Evolutionary conservation across 345 rosid species (phyloP), one percentile per base, ranked within the genome.

Genomic region (Corchorus capsularis): DNA sequence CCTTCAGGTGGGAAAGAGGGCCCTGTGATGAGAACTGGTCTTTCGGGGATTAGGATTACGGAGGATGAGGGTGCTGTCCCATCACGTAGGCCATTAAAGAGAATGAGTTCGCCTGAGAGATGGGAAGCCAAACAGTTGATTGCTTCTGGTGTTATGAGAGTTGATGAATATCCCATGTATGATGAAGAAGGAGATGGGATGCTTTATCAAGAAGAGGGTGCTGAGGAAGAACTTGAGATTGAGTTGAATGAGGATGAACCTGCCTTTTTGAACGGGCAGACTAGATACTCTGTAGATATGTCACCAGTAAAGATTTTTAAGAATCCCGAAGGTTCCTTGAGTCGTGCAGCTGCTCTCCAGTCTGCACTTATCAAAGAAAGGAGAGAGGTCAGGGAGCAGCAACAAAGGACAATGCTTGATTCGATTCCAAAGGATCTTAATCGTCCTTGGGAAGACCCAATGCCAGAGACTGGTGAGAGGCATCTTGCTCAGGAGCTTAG

Each of bases 381-480:
- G 64, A 87, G 92, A 83, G 96, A 95, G 78, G 88, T 93, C 41
- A 75, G 89, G 77, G 98, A 90, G 69, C 93, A 95, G 77, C 96
- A 91, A 82, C 97, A 90, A 78, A 85, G 96, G 77, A 90, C 94
- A 8, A 90, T 93, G 97, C 93, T 95, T 73, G 98, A 95, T 82
- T 91, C 90, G 3, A 93, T 95, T 45, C 98, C 97, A 1, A 93
- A 95, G 86, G 99, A 95, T 93, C 90, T 95, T 77, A 95, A 95
- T 89, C 96, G 94, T 76, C 95, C 96, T 17, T 95, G 98, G 99
- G 98, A 93, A 86, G 98, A 91, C 56, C 97, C 97, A 70, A 91
- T 90, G 93, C 97, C 97, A 0, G 96, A 93, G 89, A 90, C 84
- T 35, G 97, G 97, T 49, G 98, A 91, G 85, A 90, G 98, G 76